phyloP scores from a whole-genome alignment of 2,329 filamentous ascomycete species.

The Fusarium sp. region DNA sequence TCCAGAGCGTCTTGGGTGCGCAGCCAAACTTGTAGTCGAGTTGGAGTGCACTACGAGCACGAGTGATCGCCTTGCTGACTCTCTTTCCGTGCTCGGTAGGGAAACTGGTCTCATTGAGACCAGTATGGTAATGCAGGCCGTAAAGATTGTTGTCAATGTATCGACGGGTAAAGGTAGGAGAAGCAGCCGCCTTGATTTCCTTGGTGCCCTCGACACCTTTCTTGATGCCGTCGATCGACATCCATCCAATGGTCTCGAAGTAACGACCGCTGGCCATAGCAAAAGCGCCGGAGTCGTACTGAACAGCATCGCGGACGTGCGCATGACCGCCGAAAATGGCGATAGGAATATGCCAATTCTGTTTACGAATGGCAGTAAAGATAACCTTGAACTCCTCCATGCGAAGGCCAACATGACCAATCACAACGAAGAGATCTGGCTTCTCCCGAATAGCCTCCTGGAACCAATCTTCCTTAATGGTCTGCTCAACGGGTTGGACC shows the following conservation, averaged over 20 bases:
- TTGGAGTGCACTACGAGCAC: slow-evolving; percentile 74
- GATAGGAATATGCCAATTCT: slow-evolving; percentile 84
- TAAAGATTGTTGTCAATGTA: slow-evolving; percentile 96
- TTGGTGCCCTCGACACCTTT: slow-evolving; percentile 29
- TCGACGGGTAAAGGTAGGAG: slow-evolving; percentile 74
- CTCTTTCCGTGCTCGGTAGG: slow-evolving; percentile 78
- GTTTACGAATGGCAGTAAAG: slow-evolving; percentile 79
- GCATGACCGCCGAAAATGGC: slow-evolving; percentile 92
- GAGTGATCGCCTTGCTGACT: slow-evolving; percentile 75
- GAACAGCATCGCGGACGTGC: slow-evolving; percentile 86
- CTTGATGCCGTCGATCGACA: slow-evolving; percentile 79
- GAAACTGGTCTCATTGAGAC: slow-evolving; percentile 77
- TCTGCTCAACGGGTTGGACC: slow-evolving; percentile 81
- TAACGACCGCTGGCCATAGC: slow-evolving; percentile 90
- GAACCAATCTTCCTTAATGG: slow-evolving; percentile 89
- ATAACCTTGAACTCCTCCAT: slow-evolving; percentile 83
- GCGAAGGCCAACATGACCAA: slow-evolving; percentile 84
- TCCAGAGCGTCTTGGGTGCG: slow-evolving; percentile 82
- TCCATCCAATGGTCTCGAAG: slow-evolving; percentile 94
- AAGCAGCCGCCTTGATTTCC: slow-evolving; percentile 48
- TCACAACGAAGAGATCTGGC: slow-evolving; percentile 86
- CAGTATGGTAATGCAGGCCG: slow-evolving; percentile 84
- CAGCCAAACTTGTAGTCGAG: slow-evolving; percentile 85
- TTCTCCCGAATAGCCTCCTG: slow-evolving; percentile 85
- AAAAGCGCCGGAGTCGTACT: slow-evolving; percentile 81